Conservation (phyloP, 139 green algal genomes). For the Coelastrella sp. region DNA sequence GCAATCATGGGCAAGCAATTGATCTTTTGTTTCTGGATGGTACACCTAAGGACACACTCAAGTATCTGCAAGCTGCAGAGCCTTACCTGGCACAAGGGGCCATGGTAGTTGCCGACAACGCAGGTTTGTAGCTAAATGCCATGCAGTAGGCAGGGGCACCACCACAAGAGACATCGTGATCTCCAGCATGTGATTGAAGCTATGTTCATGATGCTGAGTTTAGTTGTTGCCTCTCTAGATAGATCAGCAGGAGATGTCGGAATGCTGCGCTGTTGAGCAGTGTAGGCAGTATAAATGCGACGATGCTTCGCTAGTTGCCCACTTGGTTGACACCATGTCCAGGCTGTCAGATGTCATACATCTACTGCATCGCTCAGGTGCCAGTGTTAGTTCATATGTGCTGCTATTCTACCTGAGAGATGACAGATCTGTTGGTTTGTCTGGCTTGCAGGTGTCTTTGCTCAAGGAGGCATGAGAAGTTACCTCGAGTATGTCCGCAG, state of each 20-base stretch:
- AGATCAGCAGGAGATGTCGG: too few species aligned
- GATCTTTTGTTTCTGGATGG: conserved; percentile 79
- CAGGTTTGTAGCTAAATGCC: neutral
- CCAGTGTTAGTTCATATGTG: neutral
- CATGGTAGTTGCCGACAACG: conserved; percentile 75
- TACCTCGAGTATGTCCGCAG: conserved; percentile 75
- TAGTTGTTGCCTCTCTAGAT: too few species aligned
- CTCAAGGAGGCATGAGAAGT: conserved; percentile 55
- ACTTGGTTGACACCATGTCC: too few species aligned
- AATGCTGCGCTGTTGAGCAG: too few species aligned
- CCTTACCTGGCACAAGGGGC: conserved; percentile 61
- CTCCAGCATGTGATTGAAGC: too few species aligned
- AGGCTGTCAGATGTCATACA: too few species aligned
- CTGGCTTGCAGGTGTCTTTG: conserved; percentile 57
- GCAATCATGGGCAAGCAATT: conserved; percentile 49
- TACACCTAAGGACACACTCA: conserved; percentile 70
- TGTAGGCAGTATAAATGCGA: too few species aligned
- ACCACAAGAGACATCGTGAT: neutral
- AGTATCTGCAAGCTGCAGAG: conserved; percentile 74
- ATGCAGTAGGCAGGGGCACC: neutral
- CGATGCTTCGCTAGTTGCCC: too few species aligned
- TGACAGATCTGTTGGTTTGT: neutral
- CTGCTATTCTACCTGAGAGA: too few species aligned
- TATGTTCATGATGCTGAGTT: too few species aligned
- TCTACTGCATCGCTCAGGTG: too few species aligned